Percentiles rank a stretch among this genome's conserved stretches.
These are phyloP conservation scores for Teunomyces atbi DNA, from an alignment of 805 yeast genomes.

Conservation along the genomic window DNA sequence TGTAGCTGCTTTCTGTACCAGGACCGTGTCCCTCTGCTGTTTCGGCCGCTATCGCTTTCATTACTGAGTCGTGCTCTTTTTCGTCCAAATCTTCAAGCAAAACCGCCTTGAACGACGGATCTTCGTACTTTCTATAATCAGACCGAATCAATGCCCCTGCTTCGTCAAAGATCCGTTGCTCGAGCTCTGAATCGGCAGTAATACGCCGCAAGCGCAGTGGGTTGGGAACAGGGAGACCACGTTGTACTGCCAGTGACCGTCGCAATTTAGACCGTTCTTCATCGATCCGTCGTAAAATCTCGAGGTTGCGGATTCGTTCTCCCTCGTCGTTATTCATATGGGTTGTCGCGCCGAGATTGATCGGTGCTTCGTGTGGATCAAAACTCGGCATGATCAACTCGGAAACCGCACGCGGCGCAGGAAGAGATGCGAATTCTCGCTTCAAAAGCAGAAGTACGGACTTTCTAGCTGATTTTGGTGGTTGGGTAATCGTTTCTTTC, in stretches of 20 bases:
- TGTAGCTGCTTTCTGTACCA: background rate
- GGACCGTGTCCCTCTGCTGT: background rate
- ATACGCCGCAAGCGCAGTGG: slow-evolving; percentile 12
- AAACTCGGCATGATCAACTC: slow-evolving; percentile 34
- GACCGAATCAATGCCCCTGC: slow-evolving; percentile 36
- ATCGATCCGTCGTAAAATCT: slow-evolving; percentile 22
- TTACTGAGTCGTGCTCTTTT: slow-evolving; percentile 17
- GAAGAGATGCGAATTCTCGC: slow-evolving; percentile 25
- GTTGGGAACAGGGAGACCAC: slow-evolving; percentile 43
- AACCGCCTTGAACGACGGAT: slow-evolving; percentile 14
- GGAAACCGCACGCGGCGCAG: slow-evolving; percentile 37
- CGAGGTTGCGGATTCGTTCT: slow-evolving; percentile 21
- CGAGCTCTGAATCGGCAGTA: slow-evolving; percentile 9
- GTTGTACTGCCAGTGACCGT: slow-evolving; percentile 48
- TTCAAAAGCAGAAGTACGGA: slow-evolving; percentile 7
- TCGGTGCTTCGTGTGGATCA: slow-evolving; percentile 19
- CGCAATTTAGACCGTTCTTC: slow-evolving; percentile 32
- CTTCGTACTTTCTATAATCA: slow-evolving; percentile 36
- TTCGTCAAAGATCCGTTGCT: slow-evolving; percentile 28
- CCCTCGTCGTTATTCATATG: too few species aligned
- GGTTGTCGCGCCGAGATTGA: slow-evolving; percentile 3
- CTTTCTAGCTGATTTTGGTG: slow-evolving; percentile 9
- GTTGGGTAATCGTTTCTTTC: slow-evolving; percentile 3
- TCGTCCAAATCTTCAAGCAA: slow-evolving; percentile 33
- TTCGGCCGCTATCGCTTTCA: slow-evolving; percentile 17